phyloP scores from a whole-genome alignment of 2,329 filamentous ascomycete species.

The Hypoxylon sp. region DNA sequence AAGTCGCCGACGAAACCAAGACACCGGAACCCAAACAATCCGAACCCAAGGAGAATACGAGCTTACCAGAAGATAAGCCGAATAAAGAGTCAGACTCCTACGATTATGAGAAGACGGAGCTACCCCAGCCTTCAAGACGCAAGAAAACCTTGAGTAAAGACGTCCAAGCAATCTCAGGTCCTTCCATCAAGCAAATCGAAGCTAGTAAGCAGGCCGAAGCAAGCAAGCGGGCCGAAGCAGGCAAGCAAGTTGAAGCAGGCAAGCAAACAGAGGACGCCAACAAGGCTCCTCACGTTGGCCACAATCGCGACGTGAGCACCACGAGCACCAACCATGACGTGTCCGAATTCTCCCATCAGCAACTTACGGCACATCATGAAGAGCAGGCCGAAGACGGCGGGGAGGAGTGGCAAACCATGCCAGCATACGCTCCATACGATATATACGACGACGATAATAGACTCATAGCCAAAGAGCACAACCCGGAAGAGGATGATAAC shows the following conservation, averaged over 20 bases:
- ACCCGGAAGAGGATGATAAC: constrained; percentile 70
- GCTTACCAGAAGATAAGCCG: constrained; percentile 4
- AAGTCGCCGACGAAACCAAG: constrained; percentile 35
- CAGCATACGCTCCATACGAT: constrained; percentile 88
- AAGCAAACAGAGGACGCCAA: constrained; percentile 41
- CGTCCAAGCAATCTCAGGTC: constrained; percentile 43
- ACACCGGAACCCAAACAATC: constrained; percentile 37
- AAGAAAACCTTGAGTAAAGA: constrained; percentile 32
- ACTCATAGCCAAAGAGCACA: constrained; percentile 81
- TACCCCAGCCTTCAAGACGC: constrained; percentile 25
- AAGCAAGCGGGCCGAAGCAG: constrained; percentile 41
- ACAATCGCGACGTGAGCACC: constrained; percentile 52
- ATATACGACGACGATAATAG: constrained; percentile 95
- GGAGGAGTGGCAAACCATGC: constrained; percentile 92
- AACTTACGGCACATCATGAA: constrained; percentile 66
- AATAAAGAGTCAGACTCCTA: constrained; percentile 17
- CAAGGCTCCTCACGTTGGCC: constrained; percentile 36
- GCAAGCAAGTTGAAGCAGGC: no score
- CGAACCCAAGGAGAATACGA: constrained; percentile 18
- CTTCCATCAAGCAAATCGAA: constrained; percentile 43
- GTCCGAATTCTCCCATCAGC: constrained; percentile 94
- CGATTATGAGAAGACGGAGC: constrained; percentile 13
- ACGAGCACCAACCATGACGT: constrained; percentile 49
- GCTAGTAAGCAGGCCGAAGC: constrained; percentile 41
- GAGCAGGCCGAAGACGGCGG: constrained; percentile 66